Conservation (phyloP, 2,329 filamentous ascomycete species). For the Ceratocystis cubensis region DNA sequence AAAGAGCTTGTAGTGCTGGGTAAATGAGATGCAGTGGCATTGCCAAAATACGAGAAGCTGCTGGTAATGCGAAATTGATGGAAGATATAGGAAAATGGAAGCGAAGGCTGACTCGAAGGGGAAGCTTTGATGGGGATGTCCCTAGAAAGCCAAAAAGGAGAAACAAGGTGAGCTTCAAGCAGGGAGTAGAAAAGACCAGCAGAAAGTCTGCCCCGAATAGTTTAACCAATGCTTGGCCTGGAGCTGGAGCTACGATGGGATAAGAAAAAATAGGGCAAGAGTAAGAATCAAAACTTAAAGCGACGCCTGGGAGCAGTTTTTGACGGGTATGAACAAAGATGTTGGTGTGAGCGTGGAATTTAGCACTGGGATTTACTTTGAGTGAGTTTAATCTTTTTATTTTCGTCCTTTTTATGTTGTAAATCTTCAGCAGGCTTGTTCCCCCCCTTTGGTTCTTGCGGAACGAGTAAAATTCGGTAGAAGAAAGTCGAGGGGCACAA, state of each 20-base stretch:
- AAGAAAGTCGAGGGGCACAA: no score
- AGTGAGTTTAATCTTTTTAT: not conserved
- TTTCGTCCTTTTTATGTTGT: not conserved
- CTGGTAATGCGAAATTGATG: not conserved
- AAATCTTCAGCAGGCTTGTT: not conserved
- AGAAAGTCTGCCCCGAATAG: no score
- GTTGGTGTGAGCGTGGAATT: not conserved
- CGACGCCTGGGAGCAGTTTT: not conserved
- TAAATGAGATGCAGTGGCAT: not conserved
- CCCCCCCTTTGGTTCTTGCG: not conserved
- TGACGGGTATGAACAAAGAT: not conserved
- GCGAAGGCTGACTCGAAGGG: not conserved
- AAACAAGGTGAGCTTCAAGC: not conserved
- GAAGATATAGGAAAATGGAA: not conserved
- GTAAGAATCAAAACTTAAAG: not conserved
- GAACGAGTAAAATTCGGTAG: not conserved
- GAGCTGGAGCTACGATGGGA: not conserved
- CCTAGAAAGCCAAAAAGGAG: not conserved
- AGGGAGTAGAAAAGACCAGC: not conserved
- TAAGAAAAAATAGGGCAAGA: not conserved
- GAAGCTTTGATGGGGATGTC: conserved; percentile 2
- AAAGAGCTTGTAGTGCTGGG: not conserved
- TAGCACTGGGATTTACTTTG: not conserved
- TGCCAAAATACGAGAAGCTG: not conserved
- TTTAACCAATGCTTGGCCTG: not conserved